These are phyloP conservation scores for Kwoniella newhampshirensis DNA, from an alignment of 768 basidiomycete genomes.

Conservation along the genomic window DNA sequence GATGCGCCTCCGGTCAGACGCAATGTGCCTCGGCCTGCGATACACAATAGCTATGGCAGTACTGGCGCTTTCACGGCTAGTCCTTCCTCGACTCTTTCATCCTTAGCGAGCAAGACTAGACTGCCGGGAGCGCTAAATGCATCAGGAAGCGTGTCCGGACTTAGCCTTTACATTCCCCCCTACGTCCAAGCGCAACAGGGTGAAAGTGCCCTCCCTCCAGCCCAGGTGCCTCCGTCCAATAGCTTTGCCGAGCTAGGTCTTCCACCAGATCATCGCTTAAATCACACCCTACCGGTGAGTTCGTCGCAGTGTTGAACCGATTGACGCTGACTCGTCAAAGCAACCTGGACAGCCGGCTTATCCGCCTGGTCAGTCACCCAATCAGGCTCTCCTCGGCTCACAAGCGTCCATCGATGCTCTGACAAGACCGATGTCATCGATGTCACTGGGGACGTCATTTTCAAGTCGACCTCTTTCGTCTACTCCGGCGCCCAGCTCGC, in stretches of 20 bases:
- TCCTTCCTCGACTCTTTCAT: constrained; percentile 27
- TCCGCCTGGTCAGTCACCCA: constrained; percentile 10
- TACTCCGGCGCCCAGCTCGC: constrained; percentile 14
- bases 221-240: constrained; percentile 15
- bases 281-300: constrained; percentile 39
- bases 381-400: neutral
- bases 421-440: constrained; percentile 35
- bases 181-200: constrained; percentile 31
- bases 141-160: constrained; percentile 42
- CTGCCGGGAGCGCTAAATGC: constrained; percentile 24
- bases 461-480: constrained; percentile 21
- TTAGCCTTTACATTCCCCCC: constrained; percentile 49
- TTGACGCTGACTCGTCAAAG: no score
- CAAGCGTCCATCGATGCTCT: constrained; percentile 33
- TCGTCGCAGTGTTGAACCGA: no score
- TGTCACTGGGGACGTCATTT: constrained; percentile 33
- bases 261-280: constrained; percentile 34
- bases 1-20: constrained; percentile 43
- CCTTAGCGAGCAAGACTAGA: constrained; percentile 13
- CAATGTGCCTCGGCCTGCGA: constrained; percentile 34
- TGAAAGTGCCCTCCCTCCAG: constrained; percentile 1
- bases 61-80: constrained; percentile 19
- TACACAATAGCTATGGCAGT: constrained; percentile 23
- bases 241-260: constrained; percentile 44
- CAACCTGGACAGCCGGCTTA: constrained; percentile 14